Evolutionary conservation across 805 yeast genomes (phyloP).

Genomic region (Naumovozyma castellii): DNA sequence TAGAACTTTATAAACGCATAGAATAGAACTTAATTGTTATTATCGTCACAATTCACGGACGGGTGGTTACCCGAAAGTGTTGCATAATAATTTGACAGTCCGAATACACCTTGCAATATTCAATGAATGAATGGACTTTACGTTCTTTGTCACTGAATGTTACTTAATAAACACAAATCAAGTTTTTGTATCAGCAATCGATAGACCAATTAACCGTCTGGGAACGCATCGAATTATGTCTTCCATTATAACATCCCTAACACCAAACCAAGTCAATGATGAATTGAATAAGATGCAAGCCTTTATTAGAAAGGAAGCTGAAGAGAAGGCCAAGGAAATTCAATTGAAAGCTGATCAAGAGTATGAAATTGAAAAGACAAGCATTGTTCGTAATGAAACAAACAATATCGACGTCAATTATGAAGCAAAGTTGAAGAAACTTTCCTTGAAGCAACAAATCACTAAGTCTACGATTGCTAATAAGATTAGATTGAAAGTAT

Average conservation of each 20-base stretch:
- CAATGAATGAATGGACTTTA: no score
- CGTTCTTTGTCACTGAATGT: no score
- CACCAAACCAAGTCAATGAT: slow-evolving; percentile 64
- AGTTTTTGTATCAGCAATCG: no score
- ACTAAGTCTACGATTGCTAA: slow-evolving; percentile 91
- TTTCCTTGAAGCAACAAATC: slow-evolving; percentile 87
- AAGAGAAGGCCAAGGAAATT: slow-evolving; percentile 95
- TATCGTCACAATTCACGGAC: no score
- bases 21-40: no score
- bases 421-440: slow-evolving; percentile 80
- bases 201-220: no score
- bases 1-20: no score
- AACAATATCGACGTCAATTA: slow-evolving; percentile 75
- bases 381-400: slow-evolving; percentile 86
- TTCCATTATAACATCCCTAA: slow-evolving; percentile 30
- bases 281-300: slow-evolving; percentile 97
- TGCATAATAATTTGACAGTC: no score
- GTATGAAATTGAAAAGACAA: slow-evolving; percentile 94
- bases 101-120: no score
- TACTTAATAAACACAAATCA: no score
- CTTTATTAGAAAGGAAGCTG: slow-evolving; percentile 97
- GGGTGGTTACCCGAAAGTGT: no score
- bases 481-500: slow-evolving; percentile 85
- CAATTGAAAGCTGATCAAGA: slow-evolving; percentile 95
- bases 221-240: background rate